Base-by-base conservation (phyloP, 805 yeast species). In the Isabelozyma pseudorhagii region DNA sequence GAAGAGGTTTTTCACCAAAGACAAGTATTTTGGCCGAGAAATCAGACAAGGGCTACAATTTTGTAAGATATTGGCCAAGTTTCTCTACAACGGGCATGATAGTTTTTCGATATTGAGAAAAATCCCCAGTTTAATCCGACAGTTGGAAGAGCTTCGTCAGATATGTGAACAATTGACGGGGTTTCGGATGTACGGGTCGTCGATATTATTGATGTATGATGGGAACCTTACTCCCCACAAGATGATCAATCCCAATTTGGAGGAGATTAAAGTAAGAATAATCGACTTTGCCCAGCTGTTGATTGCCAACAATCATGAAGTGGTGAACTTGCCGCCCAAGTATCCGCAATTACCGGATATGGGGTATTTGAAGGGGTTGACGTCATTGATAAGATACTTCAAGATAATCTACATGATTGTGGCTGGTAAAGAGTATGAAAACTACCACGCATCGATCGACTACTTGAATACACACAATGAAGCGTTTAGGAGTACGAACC, bases 281-380 rank as follows among this genome's bases (percentile, higher is more conserved):
- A 94, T 94, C 57, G 99, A 94, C 69, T 94, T 94, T 76, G 98
- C 98, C 1, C 96, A 92, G 63, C 87, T 96, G 60, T 85, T 90
- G 13, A 87, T 90, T 31, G 82, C 82, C 3, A 85, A 81, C 41
- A 64, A 64, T 13, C 46, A 46, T 17, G 40, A 47, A 31, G 28
- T 46, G 18, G 57, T 62, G 29, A 76, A 80, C 1, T 85, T 83
- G 47, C 96, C 97, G 3, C 97, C 97, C 1, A 72, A 65, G 40
- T 83, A 84, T 57, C 81, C 82, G 1, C 68, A 75, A 8, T 63
- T 69, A 39, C 84, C 89, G 2, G 99, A 94, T 67, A 62, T 69
- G 53, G 99, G 99, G 1, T 94, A 90, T 64, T 68, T 91, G 40
- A 78, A 93, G 46, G 99, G 99, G 0, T 66, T 94, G 38, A 68